Conservation (phyloP, 2,329 filamentous ascomycete genomes). For the Exophiala bonariae region DNA sequence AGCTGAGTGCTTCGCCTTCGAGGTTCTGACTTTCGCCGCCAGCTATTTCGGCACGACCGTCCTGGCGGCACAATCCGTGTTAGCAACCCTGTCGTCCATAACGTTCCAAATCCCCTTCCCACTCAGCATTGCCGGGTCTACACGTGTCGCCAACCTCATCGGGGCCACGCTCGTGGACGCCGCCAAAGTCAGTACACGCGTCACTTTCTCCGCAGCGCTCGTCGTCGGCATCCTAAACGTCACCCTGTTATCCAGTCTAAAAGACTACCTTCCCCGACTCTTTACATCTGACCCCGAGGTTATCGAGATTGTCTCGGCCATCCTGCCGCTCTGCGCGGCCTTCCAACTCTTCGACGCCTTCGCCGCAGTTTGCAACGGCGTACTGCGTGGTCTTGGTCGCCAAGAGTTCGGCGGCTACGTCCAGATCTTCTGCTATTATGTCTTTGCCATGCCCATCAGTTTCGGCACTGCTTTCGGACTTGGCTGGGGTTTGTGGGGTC, state of each 20-base stretch:
- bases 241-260: conserved; percentile 65
- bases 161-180: conserved; percentile 80
- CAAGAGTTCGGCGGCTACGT: conserved; percentile 90
- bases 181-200: conserved; percentile 76
- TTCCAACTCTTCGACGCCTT: conserved; percentile 90
- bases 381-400: conserved; percentile 81
- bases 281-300: conserved; percentile 76
- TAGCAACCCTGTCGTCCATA: conserved; percentile 74
- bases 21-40: conserved; percentile 80
- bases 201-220: conserved; percentile 67
- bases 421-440: conserved; percentile 83
- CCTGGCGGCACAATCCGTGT: conserved; percentile 83
- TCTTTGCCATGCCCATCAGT: conserved; percentile 79
- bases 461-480: conserved; percentile 76
- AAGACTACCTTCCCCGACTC: conserved; percentile 72
- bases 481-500: conserved; percentile 72
- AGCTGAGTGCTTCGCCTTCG: conserved; percentile 90
- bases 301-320: conserved; percentile 64
- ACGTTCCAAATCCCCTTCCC: conserved; percentile 93
- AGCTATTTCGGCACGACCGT: conserved; percentile 76
- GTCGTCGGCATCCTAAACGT: conserved; percentile 80
- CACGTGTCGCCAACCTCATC: conserved; percentile 87
- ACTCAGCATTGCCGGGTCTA: conserved; percentile 82
- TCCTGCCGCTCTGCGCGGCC: conserved; percentile 78
- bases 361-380: conserved; percentile 75